A percentile compares a stretch with the other conserved stretches of the same genome.
Evolutionary conservation across 805 yeast genomes (phyloP).

Genomic region (Clavispora phyllophila): DNA sequence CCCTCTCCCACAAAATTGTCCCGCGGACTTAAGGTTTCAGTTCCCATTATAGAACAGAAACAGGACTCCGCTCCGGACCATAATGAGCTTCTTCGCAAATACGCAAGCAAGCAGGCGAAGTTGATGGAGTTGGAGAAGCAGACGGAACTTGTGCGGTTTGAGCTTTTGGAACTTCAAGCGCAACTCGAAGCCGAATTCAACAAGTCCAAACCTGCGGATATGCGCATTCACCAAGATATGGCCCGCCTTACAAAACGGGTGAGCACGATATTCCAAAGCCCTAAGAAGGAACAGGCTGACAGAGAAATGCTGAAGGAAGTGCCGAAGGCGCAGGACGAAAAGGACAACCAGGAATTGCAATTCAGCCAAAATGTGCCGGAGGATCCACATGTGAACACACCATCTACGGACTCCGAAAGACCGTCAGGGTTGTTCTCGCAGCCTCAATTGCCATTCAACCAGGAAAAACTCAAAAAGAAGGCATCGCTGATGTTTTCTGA

Average conservation of each 20-base stretch:
- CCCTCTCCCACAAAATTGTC: slow-evolving; percentile 1
- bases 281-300: not conserved
- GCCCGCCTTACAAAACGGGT: slow-evolving; percentile 6
- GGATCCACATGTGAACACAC: not conserved
- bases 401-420: not conserved
- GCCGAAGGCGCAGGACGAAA: not conserved
- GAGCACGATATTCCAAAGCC: slow-evolving; percentile 10
- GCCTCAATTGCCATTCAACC: not conserved
- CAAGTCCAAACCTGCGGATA: slow-evolving; percentile 2
- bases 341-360: not conserved
- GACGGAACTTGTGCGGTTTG: slow-evolving; percentile 26
- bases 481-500: not conserved
- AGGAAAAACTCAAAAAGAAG: not conserved
- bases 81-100: slow-evolving; percentile 17
- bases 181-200: slow-evolving; percentile 16
- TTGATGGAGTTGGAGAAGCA: slow-evolving; percentile 45
- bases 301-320: not conserved
- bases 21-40: slow-evolving; percentile 1
- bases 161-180: slow-evolving; percentile 27
- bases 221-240: slow-evolving; percentile 6
- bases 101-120: slow-evolving; percentile 50
- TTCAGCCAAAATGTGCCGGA: no score
- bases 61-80: slow-evolving; percentile 1
- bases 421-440: not conserved
- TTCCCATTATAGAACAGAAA: not conserved